Conservation (phyloP, 2,329 filamentous ascomycete species). For the Pseudomassariella vexata region DNA sequence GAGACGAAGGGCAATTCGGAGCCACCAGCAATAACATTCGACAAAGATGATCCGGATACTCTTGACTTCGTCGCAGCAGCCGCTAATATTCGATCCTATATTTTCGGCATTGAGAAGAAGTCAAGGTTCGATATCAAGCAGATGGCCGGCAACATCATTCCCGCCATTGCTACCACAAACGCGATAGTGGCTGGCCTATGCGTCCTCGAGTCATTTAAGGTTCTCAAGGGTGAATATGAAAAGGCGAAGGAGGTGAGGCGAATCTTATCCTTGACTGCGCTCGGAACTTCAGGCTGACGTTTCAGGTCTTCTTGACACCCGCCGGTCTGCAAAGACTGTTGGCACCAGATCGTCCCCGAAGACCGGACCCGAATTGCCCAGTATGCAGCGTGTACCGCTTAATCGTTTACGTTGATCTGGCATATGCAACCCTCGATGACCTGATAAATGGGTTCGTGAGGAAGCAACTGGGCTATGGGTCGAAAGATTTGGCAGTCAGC, state of each 20-base stretch:
- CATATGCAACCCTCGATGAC: conserved; percentile 69
- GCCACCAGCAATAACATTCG: conserved; percentile 72
- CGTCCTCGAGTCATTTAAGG: conserved; percentile 87
- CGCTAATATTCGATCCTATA: conserved; percentile 79
- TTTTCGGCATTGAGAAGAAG: conserved; percentile 85
- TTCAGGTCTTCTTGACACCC: conserved; percentile 71
- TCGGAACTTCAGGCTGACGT: conserved; percentile 7
- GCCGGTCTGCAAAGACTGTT: conserved; percentile 53
- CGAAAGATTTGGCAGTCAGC: conserved; percentile 71
- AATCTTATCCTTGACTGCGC: not conserved
- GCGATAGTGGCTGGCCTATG: conserved; percentile 92
- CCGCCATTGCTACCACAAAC: conserved; percentile 96
- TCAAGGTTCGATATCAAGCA: conserved; percentile 97
- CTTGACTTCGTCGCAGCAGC: conserved; percentile 89
- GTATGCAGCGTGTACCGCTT: conserved; percentile 74
- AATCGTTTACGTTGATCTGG: conserved; percentile 61
- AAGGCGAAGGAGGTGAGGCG: conserved; percentile 65
- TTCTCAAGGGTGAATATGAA: conserved; percentile 66
- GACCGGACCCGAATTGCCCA: conserved; percentile 75
- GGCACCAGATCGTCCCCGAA: conserved; percentile 48
- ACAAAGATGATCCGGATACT: conserved; percentile 95
- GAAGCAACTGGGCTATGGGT: conserved; percentile 66
- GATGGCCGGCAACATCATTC: conserved; percentile 99
- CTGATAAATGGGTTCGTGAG: conserved; percentile 72
- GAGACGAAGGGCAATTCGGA: conserved; percentile 36